Base-by-base conservation (phyloP, 768 basidiomycete species). In the Lepiota venenata region DNA sequence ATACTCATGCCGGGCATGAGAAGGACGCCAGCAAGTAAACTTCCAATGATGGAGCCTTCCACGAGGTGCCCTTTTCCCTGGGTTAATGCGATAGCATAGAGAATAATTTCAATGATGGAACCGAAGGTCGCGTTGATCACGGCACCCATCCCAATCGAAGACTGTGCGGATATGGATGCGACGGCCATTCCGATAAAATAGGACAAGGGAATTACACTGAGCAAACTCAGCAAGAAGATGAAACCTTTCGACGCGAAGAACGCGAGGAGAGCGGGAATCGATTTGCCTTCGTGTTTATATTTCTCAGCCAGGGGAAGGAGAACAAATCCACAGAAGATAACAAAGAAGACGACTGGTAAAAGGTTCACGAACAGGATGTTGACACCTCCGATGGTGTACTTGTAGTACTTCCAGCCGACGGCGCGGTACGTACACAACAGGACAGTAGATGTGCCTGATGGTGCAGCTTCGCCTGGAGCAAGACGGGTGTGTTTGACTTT, bases 131-230 rank as follows among this genome's bases (percentile, higher is more conserved):
- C 97, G 67, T 99, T 99, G 77, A 99, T 98, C 62, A 98, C 96
- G 2, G 97, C 97, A 59, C 97, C 97, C 93, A 98, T 97, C 5
- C 97, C 97, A 57, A 99, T 99, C 1, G 91, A 93, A 0, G 93
- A 95, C 65, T 98, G 97, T 0, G 97, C 97, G n/a, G 90, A 93
- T 63, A 99, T 98, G 41, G 91, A 94, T 2, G 97, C 97, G 56
- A 99, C 97, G 7, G 97, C 97, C 97, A 98, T 98, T 15, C 97
- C 97, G 64, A 99, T 98, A 74, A 99, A 99, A 76, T 99, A 99
- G 7, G 91, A 94, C 16, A 99, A 78, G 0, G 97, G 97, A 60
- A 99, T 98, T 64, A 99, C 93, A 60, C 91, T 92, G 22, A 89
- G 81, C 42, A 99, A 76, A 60, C 88, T 81, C 62, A 95, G 70